A percentile compares a stretch with the other conserved stretches of the same genome.
Evolutionary conservation across 2,329 filamentous ascomycete species (phyloP).

Genomic region (Pseudocercospora pini-densiflorae): DNA sequence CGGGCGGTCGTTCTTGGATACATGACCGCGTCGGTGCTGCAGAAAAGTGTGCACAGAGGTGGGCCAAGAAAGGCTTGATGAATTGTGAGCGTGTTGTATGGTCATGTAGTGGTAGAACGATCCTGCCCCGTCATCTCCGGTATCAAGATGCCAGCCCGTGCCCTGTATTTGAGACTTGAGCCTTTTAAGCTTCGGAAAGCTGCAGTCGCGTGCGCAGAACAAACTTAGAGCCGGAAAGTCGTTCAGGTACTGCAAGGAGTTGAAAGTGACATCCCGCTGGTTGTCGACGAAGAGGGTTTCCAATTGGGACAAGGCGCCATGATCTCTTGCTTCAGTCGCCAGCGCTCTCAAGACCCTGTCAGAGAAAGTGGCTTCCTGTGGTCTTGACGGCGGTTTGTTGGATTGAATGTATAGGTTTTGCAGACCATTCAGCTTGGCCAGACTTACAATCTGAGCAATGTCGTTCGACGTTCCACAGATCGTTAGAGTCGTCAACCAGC

Average conservation of each 20-base stretch:
- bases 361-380: conserved; percentile 6
- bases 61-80: neutral
- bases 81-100: neutral
- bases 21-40: neutral
- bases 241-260: conserved; percentile 24
- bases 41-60: neutral
- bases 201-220: conserved; percentile 20
- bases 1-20: neutral
- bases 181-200: neutral
- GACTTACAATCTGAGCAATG: conserved; percentile 13
- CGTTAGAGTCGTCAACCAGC: conserved; percentile 31
- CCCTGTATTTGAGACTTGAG: neutral
- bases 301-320: conserved; percentile 25
- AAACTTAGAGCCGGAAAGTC: conserved; percentile 26
- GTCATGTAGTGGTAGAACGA: neutral
- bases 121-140: neutral
- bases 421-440: conserved; percentile 25
- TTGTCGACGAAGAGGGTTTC: conserved; percentile 25
- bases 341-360: conserved; percentile 31
- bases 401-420: conserved; percentile 21
- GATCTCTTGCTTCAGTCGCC: conserved; percentile 24
- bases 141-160: conserved; percentile 8
- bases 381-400: neutral
- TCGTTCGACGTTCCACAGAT: conserved; percentile 12
- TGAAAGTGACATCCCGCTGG: conserved; percentile 16